Percentiles rank a stretch among this genome's conserved stretches.
Evolutionary conservation across 306 rosid genomes (phyloP).

Genomic region (Cucurbita argyrosperma): DNA sequence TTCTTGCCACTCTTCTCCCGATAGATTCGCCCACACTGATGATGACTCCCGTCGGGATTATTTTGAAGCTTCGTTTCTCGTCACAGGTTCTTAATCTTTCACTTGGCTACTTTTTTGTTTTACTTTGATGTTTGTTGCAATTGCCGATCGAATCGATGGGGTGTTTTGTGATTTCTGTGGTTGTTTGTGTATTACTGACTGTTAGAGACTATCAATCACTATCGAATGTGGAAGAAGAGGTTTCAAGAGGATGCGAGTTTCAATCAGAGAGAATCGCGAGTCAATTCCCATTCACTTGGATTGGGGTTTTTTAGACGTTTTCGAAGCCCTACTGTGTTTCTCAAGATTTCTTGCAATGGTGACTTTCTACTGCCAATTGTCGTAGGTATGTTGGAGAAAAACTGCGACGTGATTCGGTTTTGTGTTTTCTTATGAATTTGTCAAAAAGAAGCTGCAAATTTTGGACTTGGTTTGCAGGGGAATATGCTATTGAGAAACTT

Average conservation of each 20-base stretch:
- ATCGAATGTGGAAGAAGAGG: slow-evolving; percentile 49
- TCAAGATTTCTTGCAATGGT: slow-evolving; percentile 83
- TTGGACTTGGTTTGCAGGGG: slow-evolving; percentile 35
- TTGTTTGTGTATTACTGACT: not conserved
- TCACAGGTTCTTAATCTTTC: slow-evolving; percentile 39
- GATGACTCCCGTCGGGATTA: slow-evolving; percentile 38
- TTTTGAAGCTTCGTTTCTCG: slow-evolving; percentile 77
- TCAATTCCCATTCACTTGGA: slow-evolving; percentile 20
- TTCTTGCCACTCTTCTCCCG: slow-evolving; percentile 39
- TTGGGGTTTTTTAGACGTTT: slow-evolving; percentile 53
- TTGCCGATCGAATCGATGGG: not conserved
- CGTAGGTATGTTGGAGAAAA: slow-evolving; percentile 53
- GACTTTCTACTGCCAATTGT: slow-evolving; percentile 83
- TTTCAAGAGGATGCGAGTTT: slow-evolving; percentile 31
- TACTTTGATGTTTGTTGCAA: not conserved
- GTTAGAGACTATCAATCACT: slow-evolving; percentile 78
- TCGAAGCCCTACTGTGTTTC: slow-evolving; percentile 78
- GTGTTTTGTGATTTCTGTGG: not conserved
- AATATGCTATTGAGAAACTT: slow-evolving; percentile 68
- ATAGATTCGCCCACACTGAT: slow-evolving; percentile 32
- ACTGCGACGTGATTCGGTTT: not conserved
- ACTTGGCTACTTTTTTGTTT: not conserved
- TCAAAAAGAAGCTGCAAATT: not conserved
- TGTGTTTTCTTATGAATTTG: not conserved
- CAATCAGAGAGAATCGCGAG: slow-evolving; percentile 13